A percentile compares a stretch with the other conserved stretches of the same genome.
These are phyloP conservation scores for Tephrocybe rancida DNA, from an alignment of 768 basidiomycete genomes.

Conservation along the genomic window DNA sequence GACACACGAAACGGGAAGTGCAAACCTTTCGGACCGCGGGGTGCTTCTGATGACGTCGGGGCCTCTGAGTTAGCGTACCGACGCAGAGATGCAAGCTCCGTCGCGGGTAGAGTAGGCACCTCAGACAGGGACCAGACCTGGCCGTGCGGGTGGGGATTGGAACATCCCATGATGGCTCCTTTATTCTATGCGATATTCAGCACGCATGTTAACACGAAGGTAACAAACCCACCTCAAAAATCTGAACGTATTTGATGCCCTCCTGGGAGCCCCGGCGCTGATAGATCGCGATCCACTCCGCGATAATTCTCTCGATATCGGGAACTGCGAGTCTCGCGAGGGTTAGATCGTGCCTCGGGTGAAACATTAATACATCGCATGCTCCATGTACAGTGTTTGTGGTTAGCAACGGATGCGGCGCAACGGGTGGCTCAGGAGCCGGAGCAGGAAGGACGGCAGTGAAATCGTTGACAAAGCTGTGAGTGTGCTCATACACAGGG, in stretches of 20 bases:
- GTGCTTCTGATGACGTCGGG: conserved; percentile 46
- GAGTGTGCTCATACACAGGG: conserved; percentile 66
- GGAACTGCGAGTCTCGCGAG: conserved; percentile 61
- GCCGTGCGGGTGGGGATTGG: conserved; percentile 93
- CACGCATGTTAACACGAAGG: background rate
- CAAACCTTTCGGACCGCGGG: conserved; percentile 52
- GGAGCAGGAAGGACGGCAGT: conserved; percentile 75
- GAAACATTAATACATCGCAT: conserved; percentile 90
- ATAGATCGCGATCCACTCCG: conserved; percentile 76
- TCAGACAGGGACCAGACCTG: conserved; percentile 84
- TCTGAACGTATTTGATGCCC: conserved; percentile 83
- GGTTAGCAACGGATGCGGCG: conserved; percentile 62
- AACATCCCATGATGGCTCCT: conserved; percentile 94
- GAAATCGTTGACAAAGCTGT: conserved; percentile 81
- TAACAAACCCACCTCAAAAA: conserved; percentile 71
- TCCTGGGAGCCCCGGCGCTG: conserved; percentile 55
- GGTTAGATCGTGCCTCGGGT: conserved; percentile 85
- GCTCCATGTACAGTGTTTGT: conserved; percentile 73
- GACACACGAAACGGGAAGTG: background rate
- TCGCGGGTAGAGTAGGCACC: conserved; percentile 70
- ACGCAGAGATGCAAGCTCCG: conserved; percentile 61
- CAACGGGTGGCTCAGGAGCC: conserved; percentile 49
- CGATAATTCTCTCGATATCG: conserved; percentile 68
- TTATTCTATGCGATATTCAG: conserved; percentile 67
- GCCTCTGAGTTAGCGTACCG: conserved; percentile 42